Base-by-base conservation (phyloP, 176 grass and related monocot genomes). In the Saccharum officinarum region DNA sequence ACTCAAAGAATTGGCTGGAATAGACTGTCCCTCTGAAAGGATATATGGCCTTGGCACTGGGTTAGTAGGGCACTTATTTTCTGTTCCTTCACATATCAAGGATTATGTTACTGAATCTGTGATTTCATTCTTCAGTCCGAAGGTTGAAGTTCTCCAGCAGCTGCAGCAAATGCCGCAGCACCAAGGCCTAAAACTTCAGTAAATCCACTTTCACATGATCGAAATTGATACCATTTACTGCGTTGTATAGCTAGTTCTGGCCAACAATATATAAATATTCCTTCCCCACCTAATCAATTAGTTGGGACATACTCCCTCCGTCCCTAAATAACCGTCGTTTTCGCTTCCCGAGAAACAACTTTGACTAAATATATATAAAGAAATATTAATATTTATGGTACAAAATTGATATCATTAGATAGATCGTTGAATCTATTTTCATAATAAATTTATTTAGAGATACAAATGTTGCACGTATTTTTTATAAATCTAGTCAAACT, bases 1-100 rank as follows among this genome's bases (percentile, higher is more conserved):
- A 47, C 89, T 98, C 70, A 88, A 80, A 85, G 87, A 95, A 90
- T 62, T 98, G 34, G 89, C 89, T 52, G 95, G 95, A 86, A 83
- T 98, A 74, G 89, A 90, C 15, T 52, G 95, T 69, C 95, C 89
- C 52, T 88, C 91, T 44, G 89, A 98, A 76, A 92, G 89, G 74
- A 95, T 98, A 64, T 98, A 98, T 85, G 95, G 95, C 62, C 84
- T 98, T 72, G 95, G 93, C 42, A 95, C 93, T 83, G 95, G 95
- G 93, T 95, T 76, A 76, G 95, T 84, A 65, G 10, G 34, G 10
- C 45, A 30, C 40, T 76, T 70, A 22, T 77, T 71, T 71, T 80
- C 8, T 54, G 83, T 33, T 22, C 15, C 15, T 72, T 79, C 38
- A 38, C 12, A 34, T 46, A 60, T 52, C 47, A 73, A 71, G 26